Evolutionary conservation across 305 asterid genomes (phyloP).

Genomic region (Fraxinus latifolia): DNA sequence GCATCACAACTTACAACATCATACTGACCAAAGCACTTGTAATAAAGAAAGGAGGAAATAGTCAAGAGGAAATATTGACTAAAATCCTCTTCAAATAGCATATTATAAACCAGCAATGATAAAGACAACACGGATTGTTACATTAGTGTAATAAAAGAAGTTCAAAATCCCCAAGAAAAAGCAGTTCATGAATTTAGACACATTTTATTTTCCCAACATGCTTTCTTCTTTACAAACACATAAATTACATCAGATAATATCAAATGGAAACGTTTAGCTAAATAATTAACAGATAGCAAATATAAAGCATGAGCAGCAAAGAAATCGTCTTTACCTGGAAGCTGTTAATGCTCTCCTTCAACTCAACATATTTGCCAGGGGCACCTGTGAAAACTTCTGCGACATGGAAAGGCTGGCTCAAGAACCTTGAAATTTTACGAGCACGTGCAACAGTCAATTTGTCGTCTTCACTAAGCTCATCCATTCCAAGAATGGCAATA

Average conservation of each 20-base stretch:
- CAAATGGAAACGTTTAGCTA: not conserved
- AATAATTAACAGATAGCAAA: not conserved
- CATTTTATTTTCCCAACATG: not conserved
- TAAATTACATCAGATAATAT: not conserved
- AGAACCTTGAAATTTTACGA: constrained; percentile 33
- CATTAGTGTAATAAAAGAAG: not conserved
- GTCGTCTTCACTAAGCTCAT: constrained; percentile 97
- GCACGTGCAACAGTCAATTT: constrained; percentile 59
- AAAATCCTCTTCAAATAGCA: not conserved
- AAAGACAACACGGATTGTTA: not conserved
- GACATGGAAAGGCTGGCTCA: constrained; percentile 46
- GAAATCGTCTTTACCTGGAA: constrained; percentile 28
- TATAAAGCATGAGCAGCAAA: not conserved
- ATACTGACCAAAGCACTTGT: not conserved
- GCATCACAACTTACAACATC: not conserved
- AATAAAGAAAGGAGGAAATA: not conserved
- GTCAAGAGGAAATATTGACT: not conserved
- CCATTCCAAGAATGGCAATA: constrained; percentile 97
- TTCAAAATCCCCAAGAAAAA: not conserved
- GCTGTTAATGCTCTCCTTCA: constrained; percentile 37
- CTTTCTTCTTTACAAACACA: not conserved
- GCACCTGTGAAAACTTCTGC: constrained; percentile 47
- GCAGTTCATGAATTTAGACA: not conserved
- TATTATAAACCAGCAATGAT: not conserved
- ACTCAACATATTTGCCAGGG: constrained; percentile 41